Base-by-base conservation (phyloP, 768 basidiomycete species). In the Sarcodon aspratus region DNA sequence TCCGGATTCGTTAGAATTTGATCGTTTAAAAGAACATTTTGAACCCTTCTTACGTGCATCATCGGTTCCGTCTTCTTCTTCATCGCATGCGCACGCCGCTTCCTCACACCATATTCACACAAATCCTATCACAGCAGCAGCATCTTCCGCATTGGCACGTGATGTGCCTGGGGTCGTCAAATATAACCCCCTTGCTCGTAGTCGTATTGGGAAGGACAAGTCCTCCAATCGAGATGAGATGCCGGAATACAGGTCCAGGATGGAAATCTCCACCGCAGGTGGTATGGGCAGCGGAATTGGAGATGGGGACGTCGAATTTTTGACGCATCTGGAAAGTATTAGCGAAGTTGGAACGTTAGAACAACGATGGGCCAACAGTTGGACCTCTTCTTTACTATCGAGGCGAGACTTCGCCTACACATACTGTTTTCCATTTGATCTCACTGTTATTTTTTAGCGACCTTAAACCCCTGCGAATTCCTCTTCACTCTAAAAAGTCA, bases 21-120 rank as follows among this genome's bases (percentile, higher is more conserved):
- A 99, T 56, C 79, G 85, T 52, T 66, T 99, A 57, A 95, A 95
- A 67, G 92, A 96, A 58, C 94, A 98, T 65, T 93, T 97, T 70
- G 96, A 98, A 63, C 87, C 91, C 48, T 87, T 90, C 71, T 69
- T 99, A 66, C 82, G 91, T 67, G 78, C 85, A 73, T 80, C 86
- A 52, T 77, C 82, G 65, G 80, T 84, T 60, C 74, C 82, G 65
- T 81, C 81, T 63, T 71, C 76, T 58, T 66, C 74, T 58, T 67
- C 71, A 52, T 67, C 73, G 62, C 40, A 42, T 27, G 15, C 13
- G 27, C 40, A 13, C 27, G 66, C 71, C 55, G 68, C 75, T 44
- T 69, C 77, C 69, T 79, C 82, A 70, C 83, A 84, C 69, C 79
- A 79, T 63, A 68, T 78, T 66, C 85, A 86, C 67, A 74, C 82